Base-by-base conservation (phyloP, 768 basidiomycete species). In the Kwoniella pini region DNA sequence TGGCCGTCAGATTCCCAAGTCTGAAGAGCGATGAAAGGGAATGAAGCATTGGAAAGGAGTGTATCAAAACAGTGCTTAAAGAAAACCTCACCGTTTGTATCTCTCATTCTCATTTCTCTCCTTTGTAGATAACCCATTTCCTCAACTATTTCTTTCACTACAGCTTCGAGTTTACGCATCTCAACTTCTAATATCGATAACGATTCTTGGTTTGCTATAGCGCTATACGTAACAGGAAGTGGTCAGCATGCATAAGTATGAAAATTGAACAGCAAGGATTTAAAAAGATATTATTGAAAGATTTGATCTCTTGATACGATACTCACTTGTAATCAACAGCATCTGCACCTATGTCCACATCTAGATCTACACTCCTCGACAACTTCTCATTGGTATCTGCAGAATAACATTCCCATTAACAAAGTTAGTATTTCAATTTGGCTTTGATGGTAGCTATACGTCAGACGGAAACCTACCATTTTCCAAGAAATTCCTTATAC, bases 201-300 rank as follows among this genome's bases (percentile, higher is more conserved):
- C 0, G 91, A 93, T 77, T 99, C 96, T 77, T 97, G 94, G 80
- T 96, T 97, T 10, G 96, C 96, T 77, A 98, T 99, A 24, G 96
- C 96, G 70, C 93, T 96, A 72, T 36, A 57, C 36, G 40, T 13
- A 42, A 36, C 40, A 19, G 38, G 10, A 28, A 15, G 43, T 13
- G 13, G 11, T 24, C 50, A 51, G 50, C 27, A 49, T 49, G 22
- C 44, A 22, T 30, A 49, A 42, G 28, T 15, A 24, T 38, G 4
- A 11, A 2, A 27, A 19, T 10, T 36, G 11, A 28, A 30, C 28
- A 31, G 21, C 33, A 36, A n/a, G n/a, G n/a, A n/a, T n/a, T n/a
- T n/a, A n/a, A n/a, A n/a, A n/a, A n/a, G n/a, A n/a, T n/a, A n/a
- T n/a, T n/a, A n/a, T n/a, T n/a, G n/a, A 7, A 36, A 36, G 33